Evolutionary conservation across 345 rosid species (phyloP).

Genomic region (rapeseed (Brassica napus)): DNA sequence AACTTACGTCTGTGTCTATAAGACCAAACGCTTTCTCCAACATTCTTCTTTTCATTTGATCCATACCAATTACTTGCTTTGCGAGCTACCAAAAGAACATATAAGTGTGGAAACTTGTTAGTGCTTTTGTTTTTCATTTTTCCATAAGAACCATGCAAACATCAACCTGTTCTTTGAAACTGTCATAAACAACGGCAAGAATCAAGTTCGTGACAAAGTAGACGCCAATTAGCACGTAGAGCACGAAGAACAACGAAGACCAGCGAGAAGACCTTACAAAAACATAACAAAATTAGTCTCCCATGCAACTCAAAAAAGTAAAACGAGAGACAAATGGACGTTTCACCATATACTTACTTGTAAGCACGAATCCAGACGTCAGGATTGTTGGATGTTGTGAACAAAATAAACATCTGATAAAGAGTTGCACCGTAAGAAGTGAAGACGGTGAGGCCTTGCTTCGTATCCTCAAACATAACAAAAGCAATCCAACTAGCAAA

Average conservation of each 20-base stretch:
- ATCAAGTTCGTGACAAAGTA: slow-evolving; percentile 97
- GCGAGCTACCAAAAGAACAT: slow-evolving; percentile 57
- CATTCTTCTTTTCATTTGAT: slow-evolving; percentile 61
- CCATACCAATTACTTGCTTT: slow-evolving; percentile 83
- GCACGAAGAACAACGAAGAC: slow-evolving; percentile 73
- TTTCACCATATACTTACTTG: slow-evolving; percentile 62
- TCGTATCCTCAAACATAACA: slow-evolving; percentile 97
- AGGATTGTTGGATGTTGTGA: slow-evolving; percentile 97
- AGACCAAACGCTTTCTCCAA: slow-evolving; percentile 81
- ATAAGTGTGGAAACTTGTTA: slow-evolving; percentile 9
- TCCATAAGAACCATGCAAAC: background rate
- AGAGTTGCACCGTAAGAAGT: slow-evolving; percentile 78
- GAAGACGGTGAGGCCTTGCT: slow-evolving; percentile 67
- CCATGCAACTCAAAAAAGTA: slow-evolving; percentile 12
- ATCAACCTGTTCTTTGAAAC: slow-evolving; percentile 90
- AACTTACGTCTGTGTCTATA: slow-evolving; percentile 74
- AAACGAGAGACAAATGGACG: background rate
- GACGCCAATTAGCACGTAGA: slow-evolving; percentile 84
- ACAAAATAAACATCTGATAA: slow-evolving; percentile 85
- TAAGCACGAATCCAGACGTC: slow-evolving; percentile 99
- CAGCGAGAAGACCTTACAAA: slow-evolving; percentile 84
- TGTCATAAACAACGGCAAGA: slow-evolving; percentile 96
- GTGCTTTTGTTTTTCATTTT: background rate
- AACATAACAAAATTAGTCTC: slow-evolving; percentile 27
- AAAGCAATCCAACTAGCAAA: slow-evolving; percentile 92